Percentiles rank a stretch among this genome's conserved stretches.
Evolutionary conservation across 768 basidiomycete species (phyloP).

Genomic region (Suillus occidentalis): DNA sequence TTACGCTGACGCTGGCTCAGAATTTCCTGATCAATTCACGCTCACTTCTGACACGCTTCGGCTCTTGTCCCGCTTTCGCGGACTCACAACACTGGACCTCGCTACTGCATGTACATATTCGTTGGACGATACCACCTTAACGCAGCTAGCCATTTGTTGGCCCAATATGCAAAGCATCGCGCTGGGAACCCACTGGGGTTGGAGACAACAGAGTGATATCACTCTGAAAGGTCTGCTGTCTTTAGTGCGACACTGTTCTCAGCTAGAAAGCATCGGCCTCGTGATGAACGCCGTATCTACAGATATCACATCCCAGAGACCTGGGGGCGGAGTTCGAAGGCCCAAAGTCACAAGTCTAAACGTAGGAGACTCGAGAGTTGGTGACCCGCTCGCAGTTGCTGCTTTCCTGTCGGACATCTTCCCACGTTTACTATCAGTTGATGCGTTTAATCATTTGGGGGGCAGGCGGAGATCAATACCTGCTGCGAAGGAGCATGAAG

Average conservation of each 20-base stretch:
- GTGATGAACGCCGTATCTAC: constrained; percentile 4
- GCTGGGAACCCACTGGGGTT: constrained; percentile 8
- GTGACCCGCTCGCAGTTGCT: constrained; percentile 2
- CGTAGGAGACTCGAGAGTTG: constrained; percentile 4
- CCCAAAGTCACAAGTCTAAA: constrained; percentile 2
- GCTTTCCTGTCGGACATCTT: constrained; percentile 6
- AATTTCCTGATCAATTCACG: constrained; percentile 1
- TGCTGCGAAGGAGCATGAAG: constrained; percentile 3
- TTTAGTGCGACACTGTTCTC: constrained; percentile 9
- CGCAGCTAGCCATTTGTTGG: constrained; percentile 9
- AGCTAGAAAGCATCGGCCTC: constrained; percentile 4
- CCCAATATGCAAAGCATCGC: constrained; percentile 4
- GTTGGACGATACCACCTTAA: constrained; percentile 9
- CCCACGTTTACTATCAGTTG: not conserved
- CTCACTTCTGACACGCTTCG: constrained; percentile 1
- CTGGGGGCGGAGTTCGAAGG: constrained; percentile 2
- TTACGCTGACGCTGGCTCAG: not conserved
- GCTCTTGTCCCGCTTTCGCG: constrained; percentile 6
- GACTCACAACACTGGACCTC: constrained; percentile 4
- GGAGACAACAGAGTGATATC: constrained; percentile 4
- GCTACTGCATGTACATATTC: constrained; percentile 4
- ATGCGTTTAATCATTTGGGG: constrained; percentile 2
- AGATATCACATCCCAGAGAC: constrained; percentile 6
- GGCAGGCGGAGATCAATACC: constrained; percentile 1
- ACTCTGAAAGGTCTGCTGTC: constrained; percentile 8